phyloP scores from a whole-genome alignment of 2,329 filamentous ascomycete genomes.

The Fonsecaea nubica region DNA sequence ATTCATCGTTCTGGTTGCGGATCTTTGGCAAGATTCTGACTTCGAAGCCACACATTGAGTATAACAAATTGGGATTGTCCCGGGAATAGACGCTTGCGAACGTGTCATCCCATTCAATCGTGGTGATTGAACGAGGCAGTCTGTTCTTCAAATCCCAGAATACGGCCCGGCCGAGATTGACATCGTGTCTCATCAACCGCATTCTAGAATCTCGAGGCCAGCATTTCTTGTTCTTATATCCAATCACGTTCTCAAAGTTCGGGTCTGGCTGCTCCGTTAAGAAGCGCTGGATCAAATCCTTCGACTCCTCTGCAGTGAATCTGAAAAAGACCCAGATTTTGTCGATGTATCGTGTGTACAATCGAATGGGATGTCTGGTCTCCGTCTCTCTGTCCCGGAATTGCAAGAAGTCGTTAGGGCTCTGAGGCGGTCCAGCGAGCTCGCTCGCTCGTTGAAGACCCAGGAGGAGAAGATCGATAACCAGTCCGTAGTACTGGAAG shows the following conservation, averaged over 20 bases:
- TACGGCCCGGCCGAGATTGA: slow-evolving; percentile 94
- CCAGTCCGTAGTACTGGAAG: slow-evolving; percentile 97
- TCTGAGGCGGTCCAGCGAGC: slow-evolving; percentile 91
- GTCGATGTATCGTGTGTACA: slow-evolving; percentile 98
- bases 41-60: slow-evolving; percentile 98
- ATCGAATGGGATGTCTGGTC: slow-evolving; percentile 88
- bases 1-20: slow-evolving; percentile 93
- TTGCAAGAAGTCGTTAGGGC: slow-evolving; percentile 95
- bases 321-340: slow-evolving; percentile 98
- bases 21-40: slow-evolving; percentile 95
- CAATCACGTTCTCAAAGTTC: slow-evolving; percentile 99
- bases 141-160: slow-evolving; percentile 99
- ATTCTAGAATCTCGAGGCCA: slow-evolving; percentile 98
- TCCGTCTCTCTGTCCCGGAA: slow-evolving; percentile 94
- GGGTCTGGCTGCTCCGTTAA: slow-evolving; percentile 97
- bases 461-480: slow-evolving; percentile 89
- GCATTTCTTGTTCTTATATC: slow-evolving; percentile 99
- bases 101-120: slow-evolving; percentile 98
- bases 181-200: slow-evolving; percentile 98
- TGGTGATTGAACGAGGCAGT: slow-evolving; percentile 90
- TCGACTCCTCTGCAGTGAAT: slow-evolving; percentile 90
- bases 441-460: slow-evolving; percentile 96
- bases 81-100: slow-evolving; percentile 98
- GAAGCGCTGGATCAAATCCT: slow-evolving; percentile 96
- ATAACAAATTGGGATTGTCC: slow-evolving; percentile 95